Base-by-base conservation (phyloP, 306 rosid species). In the Acacia confusa region DNA sequence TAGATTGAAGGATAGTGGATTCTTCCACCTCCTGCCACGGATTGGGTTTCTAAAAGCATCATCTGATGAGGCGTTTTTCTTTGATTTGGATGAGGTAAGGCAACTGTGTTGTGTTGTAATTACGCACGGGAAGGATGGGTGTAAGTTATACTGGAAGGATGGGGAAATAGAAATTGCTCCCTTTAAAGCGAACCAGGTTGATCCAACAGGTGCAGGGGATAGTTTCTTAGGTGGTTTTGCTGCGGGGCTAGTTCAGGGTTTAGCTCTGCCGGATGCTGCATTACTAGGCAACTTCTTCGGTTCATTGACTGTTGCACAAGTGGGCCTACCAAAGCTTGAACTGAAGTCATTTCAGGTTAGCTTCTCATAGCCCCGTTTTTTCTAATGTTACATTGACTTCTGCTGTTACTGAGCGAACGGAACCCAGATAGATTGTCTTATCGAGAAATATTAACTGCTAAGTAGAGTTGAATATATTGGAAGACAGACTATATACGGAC, bases 181-280 rank as follows among this genome's bases (percentile, higher is more conserved):
- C 0, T 96, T 94, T 61, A 84, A 78, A 28, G 90, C 92, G 3
- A 79, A 68, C 57, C 94, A 94, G 91, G 87, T 96, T 2, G 99
- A 96, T 83, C 99, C 98, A 1, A 96, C 99, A 0, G 99, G 99
- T 0, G 99, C 99, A 0, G 99, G 99, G 1, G 99, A 96, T 14
- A 89, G 99, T 71, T 96, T 93, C 70, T 81, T 94, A 1, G 99
- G 97, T 24, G 99, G 94, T 13, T 90, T 96, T 48, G 92, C 86
- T 20, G 90, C 92, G 0, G 98, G 99, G 72, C 75, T 94, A 57
- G 86, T 88, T 24, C 81, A 85, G 69, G 97, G 97, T 24, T 80
- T 96, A 93, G 24, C 84, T 68, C 92, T 96, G 58, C 83, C 90
- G 3, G 99, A 96, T 78, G 92, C 99, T 74, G 98, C 99, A 38